These are phyloP conservation scores for Letharia columbiana DNA, from an alignment of 495 filamentous ascomycete species.

Conservation along the genomic window DNA sequence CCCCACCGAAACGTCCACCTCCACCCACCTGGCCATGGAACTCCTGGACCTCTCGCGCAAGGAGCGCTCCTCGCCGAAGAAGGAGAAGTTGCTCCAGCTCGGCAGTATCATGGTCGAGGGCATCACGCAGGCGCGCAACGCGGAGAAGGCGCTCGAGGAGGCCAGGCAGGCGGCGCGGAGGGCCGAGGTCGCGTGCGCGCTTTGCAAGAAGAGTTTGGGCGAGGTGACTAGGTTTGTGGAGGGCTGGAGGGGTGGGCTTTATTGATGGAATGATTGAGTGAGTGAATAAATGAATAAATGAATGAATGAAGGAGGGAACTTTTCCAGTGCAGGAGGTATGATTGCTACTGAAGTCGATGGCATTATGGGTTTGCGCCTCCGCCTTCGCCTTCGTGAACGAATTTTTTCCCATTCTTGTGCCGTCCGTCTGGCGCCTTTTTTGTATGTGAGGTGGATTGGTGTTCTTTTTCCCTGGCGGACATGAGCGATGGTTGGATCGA, in stretches of 20 bases:
- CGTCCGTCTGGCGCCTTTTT: background rate
- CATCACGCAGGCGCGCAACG: slow-evolving; percentile 31
- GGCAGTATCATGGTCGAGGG: slow-evolving; percentile 32
- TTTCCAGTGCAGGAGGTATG: background rate
- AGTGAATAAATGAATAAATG: background rate
- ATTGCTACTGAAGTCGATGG: background rate
- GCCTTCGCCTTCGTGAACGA: background rate
- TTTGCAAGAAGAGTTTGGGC: slow-evolving; percentile 27
- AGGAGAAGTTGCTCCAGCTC: slow-evolving; percentile 29
- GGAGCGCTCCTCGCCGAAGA: slow-evolving; percentile 27
- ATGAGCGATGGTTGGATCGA: background rate
- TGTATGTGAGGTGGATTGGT: background rate
- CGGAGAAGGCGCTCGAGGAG: slow-evolving; percentile 33
- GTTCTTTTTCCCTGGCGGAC: background rate
- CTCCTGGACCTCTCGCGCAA: slow-evolving; percentile 31
- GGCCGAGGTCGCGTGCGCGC: slow-evolving; percentile 28
- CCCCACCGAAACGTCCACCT: slow-evolving; percentile 14
- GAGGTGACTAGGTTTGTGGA: slow-evolving; percentile 32
- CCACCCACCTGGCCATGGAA: slow-evolving; percentile 31
- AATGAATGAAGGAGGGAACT: background rate
- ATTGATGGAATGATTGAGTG: too few species aligned
- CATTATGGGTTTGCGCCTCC: too few species aligned
- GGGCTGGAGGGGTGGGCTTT: slow-evolving; percentile 25
- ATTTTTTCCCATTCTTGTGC: background rate
- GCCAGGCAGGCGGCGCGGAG: slow-evolving; percentile 30